Base-by-base conservation (phyloP, 345 rosid species). In the Lepidium didymum region DNA sequence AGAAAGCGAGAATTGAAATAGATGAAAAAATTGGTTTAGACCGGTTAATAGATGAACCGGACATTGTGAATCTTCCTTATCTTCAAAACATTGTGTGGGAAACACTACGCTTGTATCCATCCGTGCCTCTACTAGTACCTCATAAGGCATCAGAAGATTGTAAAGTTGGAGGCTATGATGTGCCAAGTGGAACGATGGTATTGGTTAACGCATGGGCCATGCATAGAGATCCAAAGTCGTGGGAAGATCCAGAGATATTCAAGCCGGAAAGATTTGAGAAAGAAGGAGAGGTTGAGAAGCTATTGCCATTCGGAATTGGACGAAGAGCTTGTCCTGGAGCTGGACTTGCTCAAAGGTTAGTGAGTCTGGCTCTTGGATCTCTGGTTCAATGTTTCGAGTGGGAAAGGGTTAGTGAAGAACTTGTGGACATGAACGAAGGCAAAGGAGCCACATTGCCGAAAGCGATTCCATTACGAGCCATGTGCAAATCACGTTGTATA, bases 381-480 rank as follows among this genome's bases (percentile, higher is more conserved):
- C 36, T 85, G 69, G 75, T 82, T 10, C 89, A 85, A 6, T 77
- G 84, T 59, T 82, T 85, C 14, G 81, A 85, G 1, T 85, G 86
- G 85, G 53, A 79, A 14, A 73, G 76, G 35, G 43, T 82, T 43
- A 64, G 75, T 8, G 43, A 23, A 0, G 67, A 67, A 11, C 40
- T 59, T n/a, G 67, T 75, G 14, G 78, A 83, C 25, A 73, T 81
- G 85, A 59, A 16, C 0, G 82, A 79, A 75, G 80, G 70, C 0
- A 55, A 13, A 37, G 83, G 83, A n/a, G 6, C 68, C 19, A 50
- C 70, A 21, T 68, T 79, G 82, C 82, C 81, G 3, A 79, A 70
- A 15, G 27, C 38, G 10, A 35, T 37, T 14, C 83, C 86, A 0
- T 47, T 85, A 31, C 62, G 64, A 54, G 83, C 67, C 1, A 29